Percentiles rank a stretch among this genome's conserved stretches.
Conservation (phyloP, 2,329 filamentous ascomycete genomes). For the Pseudogymnoascus sp. region DNA sequence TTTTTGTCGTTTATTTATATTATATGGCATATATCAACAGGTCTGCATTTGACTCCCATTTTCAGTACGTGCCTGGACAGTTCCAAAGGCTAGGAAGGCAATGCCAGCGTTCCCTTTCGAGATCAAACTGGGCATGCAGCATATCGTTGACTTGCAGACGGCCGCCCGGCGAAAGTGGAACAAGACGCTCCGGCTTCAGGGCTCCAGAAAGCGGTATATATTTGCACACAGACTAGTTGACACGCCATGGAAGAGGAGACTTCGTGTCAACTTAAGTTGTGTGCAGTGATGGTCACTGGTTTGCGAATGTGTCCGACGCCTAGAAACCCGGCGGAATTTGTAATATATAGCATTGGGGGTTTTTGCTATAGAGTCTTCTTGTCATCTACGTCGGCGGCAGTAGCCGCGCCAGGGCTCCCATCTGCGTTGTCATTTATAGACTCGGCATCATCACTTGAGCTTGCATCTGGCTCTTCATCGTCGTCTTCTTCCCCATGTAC, state of each 20-base stretch:
- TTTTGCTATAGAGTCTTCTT: background rate
- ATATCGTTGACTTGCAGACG: conserved; percentile 25
- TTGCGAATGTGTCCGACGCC: background rate
- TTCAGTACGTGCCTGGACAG: conserved; percentile 2
- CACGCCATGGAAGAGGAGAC: conserved; percentile 66
- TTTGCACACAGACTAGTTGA: conserved; percentile 97
- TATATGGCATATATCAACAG: background rate
- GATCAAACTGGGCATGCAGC: conserved; percentile 16
- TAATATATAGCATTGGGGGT: background rate
- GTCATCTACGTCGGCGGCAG: background rate
- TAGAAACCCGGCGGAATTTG: background rate
- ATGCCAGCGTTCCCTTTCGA: conserved; percentile 7
- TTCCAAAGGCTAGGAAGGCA: conserved; percentile 5
- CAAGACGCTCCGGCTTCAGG: conserved; percentile 28
- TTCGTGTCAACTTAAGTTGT: conserved; percentile 93
- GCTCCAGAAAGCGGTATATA: conserved; percentile 37
- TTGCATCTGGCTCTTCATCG: conserved; percentile 37
- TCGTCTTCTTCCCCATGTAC: conserved; percentile 55
- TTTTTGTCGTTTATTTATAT: background rate
- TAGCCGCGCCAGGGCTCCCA: background rate
- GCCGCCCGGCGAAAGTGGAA: conserved; percentile 26
- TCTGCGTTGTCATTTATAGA: background rate
- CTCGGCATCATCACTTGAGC: background rate
- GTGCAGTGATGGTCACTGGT: conserved; percentile 47
- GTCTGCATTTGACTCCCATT: background rate